phyloP scores from a whole-genome alignment of 768 basidiomycete genomes.

The Tricholoma hemisulphureum region DNA sequence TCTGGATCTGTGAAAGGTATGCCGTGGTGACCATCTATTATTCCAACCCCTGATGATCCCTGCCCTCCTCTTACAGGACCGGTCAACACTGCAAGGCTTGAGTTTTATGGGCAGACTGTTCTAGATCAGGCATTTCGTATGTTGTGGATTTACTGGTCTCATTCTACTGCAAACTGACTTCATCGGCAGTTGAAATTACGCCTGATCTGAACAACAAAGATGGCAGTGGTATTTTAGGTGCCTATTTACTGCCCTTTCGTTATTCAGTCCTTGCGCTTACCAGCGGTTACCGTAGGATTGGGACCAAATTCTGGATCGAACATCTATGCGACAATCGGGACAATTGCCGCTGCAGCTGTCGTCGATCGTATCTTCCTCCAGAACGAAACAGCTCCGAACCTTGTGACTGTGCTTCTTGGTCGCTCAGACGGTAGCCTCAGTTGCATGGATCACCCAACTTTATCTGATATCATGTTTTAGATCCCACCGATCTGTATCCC shows the following conservation, averaged over 20 bases:
- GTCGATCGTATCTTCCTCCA: constrained; percentile 66
- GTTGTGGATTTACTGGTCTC: constrained; percentile 24
- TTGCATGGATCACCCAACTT: background rate
- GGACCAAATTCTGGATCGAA: constrained; percentile 60
- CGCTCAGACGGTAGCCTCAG: constrained; percentile 41
- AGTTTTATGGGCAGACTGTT: constrained; percentile 45
- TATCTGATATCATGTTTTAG: constrained; percentile 22
- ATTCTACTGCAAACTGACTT: background rate
- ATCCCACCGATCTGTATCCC: constrained; percentile 47
- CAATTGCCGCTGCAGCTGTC: constrained; percentile 47
- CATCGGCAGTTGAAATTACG: constrained; percentile 38
- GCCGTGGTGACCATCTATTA: background rate
- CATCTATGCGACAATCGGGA: constrained; percentile 35
- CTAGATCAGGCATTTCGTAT: constrained; percentile 47
- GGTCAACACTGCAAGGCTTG: constrained; percentile 42
- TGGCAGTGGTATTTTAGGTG: constrained; percentile 32
- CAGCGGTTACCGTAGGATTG: constrained; percentile 49
- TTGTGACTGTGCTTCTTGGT: constrained; percentile 61
- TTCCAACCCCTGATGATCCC: background rate
- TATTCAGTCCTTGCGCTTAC: background rate
- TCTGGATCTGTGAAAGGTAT: constrained; percentile 51
- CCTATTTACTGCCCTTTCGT: background rate
- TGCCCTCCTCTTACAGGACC: constrained; percentile 30
- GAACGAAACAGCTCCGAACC: constrained; percentile 57
- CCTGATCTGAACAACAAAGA: constrained; percentile 28